These are phyloP conservation scores for Boletus sp. DNA, from an alignment of 768 basidiomycete species.

Conservation along the genomic window DNA sequence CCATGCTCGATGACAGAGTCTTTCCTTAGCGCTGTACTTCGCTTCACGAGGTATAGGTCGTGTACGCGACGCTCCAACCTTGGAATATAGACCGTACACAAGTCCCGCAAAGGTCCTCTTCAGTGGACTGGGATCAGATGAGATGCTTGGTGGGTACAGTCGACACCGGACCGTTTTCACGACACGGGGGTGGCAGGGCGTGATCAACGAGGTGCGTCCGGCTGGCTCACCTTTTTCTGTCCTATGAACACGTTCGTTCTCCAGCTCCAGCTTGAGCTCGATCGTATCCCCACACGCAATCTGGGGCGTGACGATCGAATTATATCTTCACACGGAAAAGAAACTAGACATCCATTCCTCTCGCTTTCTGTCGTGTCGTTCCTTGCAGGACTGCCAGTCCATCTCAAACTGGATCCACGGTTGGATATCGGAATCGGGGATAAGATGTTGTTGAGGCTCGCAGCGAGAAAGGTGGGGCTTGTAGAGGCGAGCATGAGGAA, in stretches of 20 bases:
- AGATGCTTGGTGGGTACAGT: slow-evolving; percentile 91
- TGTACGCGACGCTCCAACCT: slow-evolving; percentile 39
- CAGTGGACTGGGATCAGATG: slow-evolving; percentile 93
- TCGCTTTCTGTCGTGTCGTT: slow-evolving; percentile 77
- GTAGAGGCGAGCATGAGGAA: slow-evolving; percentile 70
- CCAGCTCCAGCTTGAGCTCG: slow-evolving; percentile 86
- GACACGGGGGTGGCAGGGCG: slow-evolving; percentile 66
- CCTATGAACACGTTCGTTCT: neutral
- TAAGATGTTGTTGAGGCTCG: slow-evolving; percentile 78
- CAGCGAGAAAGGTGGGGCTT: slow-evolving; percentile 72
- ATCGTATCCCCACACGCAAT: slow-evolving; percentile 85
- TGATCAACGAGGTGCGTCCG: slow-evolving; percentile 71
- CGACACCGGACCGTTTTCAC: slow-evolving; percentile 79
- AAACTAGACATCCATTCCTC: slow-evolving; percentile 89
- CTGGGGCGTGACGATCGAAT: slow-evolving; percentile 94
- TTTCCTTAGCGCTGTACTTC: slow-evolving; percentile 90
- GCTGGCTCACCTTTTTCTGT: neutral
- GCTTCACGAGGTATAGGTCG: slow-evolving; percentile 80
- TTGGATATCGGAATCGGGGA: slow-evolving; percentile 80
- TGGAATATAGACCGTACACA: slow-evolving; percentile 47
- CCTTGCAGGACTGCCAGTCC: slow-evolving; percentile 74
- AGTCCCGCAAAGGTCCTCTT: slow-evolving; percentile 81
- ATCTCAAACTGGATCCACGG: slow-evolving; percentile 78
- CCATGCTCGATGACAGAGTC: slow-evolving; percentile 54
- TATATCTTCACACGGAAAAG: slow-evolving; percentile 88